Conservation (phyloP, 139 green algal genomes). For the Chlorella sp. region DNA sequence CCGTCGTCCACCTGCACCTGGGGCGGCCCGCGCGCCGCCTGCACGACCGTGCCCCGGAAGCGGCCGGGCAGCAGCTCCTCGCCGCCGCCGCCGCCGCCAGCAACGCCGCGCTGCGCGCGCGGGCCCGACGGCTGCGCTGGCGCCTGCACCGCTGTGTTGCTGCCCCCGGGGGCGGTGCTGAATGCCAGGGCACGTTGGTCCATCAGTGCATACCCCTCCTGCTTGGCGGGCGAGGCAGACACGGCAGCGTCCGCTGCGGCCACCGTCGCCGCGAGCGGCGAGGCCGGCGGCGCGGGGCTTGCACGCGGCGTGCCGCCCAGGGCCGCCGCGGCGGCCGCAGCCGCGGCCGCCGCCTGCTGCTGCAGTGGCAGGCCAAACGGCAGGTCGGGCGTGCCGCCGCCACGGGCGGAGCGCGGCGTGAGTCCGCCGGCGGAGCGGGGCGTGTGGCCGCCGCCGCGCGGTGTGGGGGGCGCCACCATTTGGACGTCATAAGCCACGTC, state of each 20-base stretch:
- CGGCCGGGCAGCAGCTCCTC: background rate
- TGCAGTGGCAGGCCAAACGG: background rate
- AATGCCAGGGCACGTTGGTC: background rate
- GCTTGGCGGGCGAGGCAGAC: background rate
- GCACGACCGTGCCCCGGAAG: constrained; percentile 8
- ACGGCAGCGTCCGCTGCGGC: background rate
- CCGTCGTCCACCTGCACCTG: constrained; percentile 32
- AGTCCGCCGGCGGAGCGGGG: background rate
- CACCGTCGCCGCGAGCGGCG: background rate
- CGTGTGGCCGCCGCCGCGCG: background rate
- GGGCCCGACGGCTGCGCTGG: background rate
- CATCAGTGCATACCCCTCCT: background rate
- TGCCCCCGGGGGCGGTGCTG: no score
- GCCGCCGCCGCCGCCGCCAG: background rate
- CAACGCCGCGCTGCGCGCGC: background rate
- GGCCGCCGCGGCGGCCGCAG: background rate
- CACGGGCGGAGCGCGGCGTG: no score
- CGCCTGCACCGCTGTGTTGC: background rate
- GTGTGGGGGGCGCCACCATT: constrained; percentile 1
- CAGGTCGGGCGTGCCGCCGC: background rate
- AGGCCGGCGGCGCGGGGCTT: background rate
- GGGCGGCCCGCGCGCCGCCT: constrained; percentile 5
- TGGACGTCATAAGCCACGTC: constrained; percentile 31
- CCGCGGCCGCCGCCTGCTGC: background rate
- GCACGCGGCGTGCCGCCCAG: no score